Evolutionary conservation across 2,329 filamentous ascomycete species (phyloP), one percentile per base, ranked within the genome.

Genomic region (Capronia epimyces): DNA sequence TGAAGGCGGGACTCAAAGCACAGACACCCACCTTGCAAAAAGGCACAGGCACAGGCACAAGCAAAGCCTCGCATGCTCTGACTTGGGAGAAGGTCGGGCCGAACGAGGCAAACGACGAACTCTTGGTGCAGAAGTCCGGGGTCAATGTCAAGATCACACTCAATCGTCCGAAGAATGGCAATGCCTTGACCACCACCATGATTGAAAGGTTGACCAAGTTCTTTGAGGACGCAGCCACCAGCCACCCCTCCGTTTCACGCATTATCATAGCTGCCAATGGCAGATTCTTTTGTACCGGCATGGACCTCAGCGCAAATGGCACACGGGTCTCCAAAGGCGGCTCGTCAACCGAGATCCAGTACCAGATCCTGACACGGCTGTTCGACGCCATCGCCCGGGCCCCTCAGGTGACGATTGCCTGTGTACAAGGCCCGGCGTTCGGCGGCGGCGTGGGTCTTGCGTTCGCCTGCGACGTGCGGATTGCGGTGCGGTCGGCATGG

Each of bases 391-490:
- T 75, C 15, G 70, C 72, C 31, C 55, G 54, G 1, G 68, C 63
- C 0, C 67, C 69, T 10, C 70, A 75, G 44, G 65, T 66, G 1
- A 75, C 70, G 0, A 69, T 75, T 29, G 70, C 71, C 1, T 62
- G 56, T 2, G 52, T 75, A 22, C 71, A 74, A 27, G 71, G 72
- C 0, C 68, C 71, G 2, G 66, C 66, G 2, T 73, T 70, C 48
- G 72, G 71, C 1, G 71, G 70, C 1, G 72, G 72, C 0, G 69
- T 73, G 1, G 72, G 72, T 0, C 60, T 75, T 0, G 69, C 68
- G 0, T 72, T 73, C 55, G 63, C 64, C 1, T 75, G 71, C 55
- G 71, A 75, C 47, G 58, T 74, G 9, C 63, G 71, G 3, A 46
- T 60, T 15, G 56, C 56, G 3, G 43, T 53, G 1, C 42, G 49